Evolutionary conservation across 306 rosid genomes (phyloP), one percentile per base, ranked within the genome.

Genomic region (Medicago ruthenica): DNA sequence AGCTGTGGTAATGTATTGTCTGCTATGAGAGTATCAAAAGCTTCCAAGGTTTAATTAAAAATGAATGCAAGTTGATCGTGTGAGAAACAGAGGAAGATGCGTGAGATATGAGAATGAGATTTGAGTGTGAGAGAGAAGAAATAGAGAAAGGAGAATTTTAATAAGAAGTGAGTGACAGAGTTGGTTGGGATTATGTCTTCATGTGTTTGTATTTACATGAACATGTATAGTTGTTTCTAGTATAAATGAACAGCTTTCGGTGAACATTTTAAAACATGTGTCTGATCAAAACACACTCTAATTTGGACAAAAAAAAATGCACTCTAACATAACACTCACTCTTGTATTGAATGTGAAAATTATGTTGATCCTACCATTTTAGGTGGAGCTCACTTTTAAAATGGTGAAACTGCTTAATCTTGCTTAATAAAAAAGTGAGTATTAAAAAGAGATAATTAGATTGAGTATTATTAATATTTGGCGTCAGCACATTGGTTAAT

Each of bases 1-100:
- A 81, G 90, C 89, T 91, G 91, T 79, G 73, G 58, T 44, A 45
- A 84, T 87, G 58, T 44, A 45, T 82, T 87, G 96, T 91, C 75
- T 31, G 85, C 69, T 55, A 51, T 76, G 84, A 62, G 80, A 80
- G 81, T 39, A 84, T 82, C 84, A 88, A 85, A 90, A 88, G 88
- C 91, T 83, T 92, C 85, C 85, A 27, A 51, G 18, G 59, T 66
- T 40, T 50, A 58, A 68, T 78, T 81, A 78, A 82, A 73, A 75
- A 86, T n/a, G 59, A 14, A 70, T 21, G 67, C 53, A 77, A 59
- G 47, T 73, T 48, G 82, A 53, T 72, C 76, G 68, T 84, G 95
- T 78, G 91, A 81, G 79, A 51, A 74, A 74, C 74, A 80, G 76
- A 65, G 74, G 47, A 65, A 65, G 48, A 34, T 60, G 79, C 64